Conservation (phyloP, 805 yeast genomes). For the Metschnikowia amazonensis region DNA sequence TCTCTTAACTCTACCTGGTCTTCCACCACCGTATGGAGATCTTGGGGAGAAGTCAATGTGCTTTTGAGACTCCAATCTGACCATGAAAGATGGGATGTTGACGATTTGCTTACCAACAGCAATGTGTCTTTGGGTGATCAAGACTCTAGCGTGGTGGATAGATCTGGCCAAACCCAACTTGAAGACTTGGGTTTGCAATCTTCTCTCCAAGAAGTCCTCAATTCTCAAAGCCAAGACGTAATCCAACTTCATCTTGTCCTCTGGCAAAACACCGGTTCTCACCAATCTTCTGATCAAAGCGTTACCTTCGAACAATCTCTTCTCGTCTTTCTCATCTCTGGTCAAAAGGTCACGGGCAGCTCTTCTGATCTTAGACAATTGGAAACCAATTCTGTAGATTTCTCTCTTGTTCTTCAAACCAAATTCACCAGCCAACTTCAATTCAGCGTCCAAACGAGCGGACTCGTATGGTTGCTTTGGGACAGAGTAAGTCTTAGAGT, state of each 20-base stretch:
- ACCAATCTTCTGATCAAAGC: slow-evolving; percentile 99
- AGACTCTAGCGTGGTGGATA: slow-evolving; percentile 99
- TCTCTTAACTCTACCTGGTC: slow-evolving; percentile 99
- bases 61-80: slow-evolving; percentile 99
- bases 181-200: slow-evolving; percentile 99
- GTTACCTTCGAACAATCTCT: slow-evolving; percentile 99
- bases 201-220: slow-evolving; percentile 99
- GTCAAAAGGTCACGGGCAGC: slow-evolving; percentile 99
- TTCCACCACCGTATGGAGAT: slow-evolving; percentile 99
- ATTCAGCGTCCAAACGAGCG: slow-evolving; percentile 98
- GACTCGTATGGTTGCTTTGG: slow-evolving; percentile 99
- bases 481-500: slow-evolving; percentile 99
- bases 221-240: slow-evolving; percentile 96
- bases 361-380: slow-evolving; percentile 99
- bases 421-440: slow-evolving; percentile 99
- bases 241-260: slow-evolving; percentile 99
- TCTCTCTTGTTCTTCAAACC: slow-evolving; percentile 99
- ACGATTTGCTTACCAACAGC: slow-evolving; percentile 99
- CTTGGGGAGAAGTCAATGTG: slow-evolving; percentile 99
- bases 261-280: slow-evolving; percentile 96
- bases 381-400: slow-evolving; percentile 99
- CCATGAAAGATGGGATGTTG: slow-evolving; percentile 98
- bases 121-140: slow-evolving; percentile 98
- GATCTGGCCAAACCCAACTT: slow-evolving; percentile 99
- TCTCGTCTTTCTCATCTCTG: slow-evolving; percentile 99